A percentile compares a stretch with the other conserved stretches of the same genome.
phyloP scores from a whole-genome alignment of 2,329 filamentous ascomycete genomes.

The Trichoderma arundinaceum region DNA sequence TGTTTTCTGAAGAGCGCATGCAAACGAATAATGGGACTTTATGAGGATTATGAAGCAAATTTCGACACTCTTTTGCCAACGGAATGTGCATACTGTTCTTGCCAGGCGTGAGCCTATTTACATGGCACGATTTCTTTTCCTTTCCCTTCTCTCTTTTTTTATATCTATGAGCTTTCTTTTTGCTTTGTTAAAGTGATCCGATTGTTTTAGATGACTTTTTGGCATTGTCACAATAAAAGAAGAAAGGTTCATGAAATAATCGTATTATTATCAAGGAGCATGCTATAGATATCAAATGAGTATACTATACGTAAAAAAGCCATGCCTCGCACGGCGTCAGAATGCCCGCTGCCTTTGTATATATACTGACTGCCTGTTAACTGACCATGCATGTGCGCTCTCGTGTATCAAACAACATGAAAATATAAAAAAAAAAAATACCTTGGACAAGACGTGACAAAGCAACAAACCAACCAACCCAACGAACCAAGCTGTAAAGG shows the following conservation, averaged over 20 bases:
- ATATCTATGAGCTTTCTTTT: not conserved
- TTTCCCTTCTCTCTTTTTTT: not conserved
- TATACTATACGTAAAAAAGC: not conserved
- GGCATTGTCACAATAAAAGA: not conserved
- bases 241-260: not conserved
- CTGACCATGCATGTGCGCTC: not conserved
- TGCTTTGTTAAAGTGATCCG: not conserved
- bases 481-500: too few species aligned
- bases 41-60: not conserved
- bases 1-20: not conserved
- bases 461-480: not conserved
- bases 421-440: slow-evolving; percentile 2
- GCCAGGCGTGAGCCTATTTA: not conserved
- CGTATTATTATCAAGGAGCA: not conserved
- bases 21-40: not conserved
- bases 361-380: not conserved
- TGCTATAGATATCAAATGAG: not conserved
- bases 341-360: not conserved
- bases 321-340: not conserved
- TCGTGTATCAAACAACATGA: not conserved
- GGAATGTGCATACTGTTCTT: not conserved
- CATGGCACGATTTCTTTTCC: not conserved
- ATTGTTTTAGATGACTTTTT: not conserved
- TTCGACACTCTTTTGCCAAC: not conserved
- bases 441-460: slow-evolving; percentile 36